Evolutionary conservation across 176 grass and related monocot genomes (phyloP).

Genomic region (Olyra latifolia): DNA sequence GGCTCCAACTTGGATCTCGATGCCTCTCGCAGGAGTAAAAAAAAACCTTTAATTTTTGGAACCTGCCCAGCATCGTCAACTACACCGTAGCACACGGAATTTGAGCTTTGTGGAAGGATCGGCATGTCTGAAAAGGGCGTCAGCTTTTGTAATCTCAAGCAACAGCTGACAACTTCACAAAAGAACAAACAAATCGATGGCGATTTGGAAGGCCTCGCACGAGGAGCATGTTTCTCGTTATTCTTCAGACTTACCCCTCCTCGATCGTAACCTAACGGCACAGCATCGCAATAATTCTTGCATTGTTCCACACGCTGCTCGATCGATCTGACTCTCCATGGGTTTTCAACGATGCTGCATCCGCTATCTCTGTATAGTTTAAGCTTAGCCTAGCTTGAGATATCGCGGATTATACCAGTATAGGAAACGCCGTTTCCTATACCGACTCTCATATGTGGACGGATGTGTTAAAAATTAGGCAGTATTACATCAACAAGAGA

Average conservation of each 20-base stretch:
- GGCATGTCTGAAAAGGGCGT: background rate
- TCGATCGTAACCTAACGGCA: background rate
- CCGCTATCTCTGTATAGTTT: background rate
- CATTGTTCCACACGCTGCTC: slow-evolving; percentile 1
- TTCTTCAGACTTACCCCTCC: background rate
- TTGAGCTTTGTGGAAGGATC: slow-evolving; percentile 7
- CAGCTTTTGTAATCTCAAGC: background rate
- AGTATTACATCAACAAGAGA: no score
- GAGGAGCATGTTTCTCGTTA: slow-evolving; percentile 2
- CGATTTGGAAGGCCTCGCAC: background rate
- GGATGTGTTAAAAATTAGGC: no score
- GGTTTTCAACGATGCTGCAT: background rate
- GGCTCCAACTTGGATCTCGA: background rate
- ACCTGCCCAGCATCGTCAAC: background rate
- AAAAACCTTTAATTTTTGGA: background rate
- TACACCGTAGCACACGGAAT: background rate
- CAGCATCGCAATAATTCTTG: background rate
- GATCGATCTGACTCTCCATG: background rate
- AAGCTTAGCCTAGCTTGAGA: background rate
- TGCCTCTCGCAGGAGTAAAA: background rate
- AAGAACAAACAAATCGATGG: background rate
- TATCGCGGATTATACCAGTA: no score
- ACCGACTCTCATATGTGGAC: no score
- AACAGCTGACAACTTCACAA: background rate
- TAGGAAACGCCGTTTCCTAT: no score